Conservation (phyloP, 1,284 basidiomycete genomes). For the Mycosarcoma mackinlayi region DNA sequence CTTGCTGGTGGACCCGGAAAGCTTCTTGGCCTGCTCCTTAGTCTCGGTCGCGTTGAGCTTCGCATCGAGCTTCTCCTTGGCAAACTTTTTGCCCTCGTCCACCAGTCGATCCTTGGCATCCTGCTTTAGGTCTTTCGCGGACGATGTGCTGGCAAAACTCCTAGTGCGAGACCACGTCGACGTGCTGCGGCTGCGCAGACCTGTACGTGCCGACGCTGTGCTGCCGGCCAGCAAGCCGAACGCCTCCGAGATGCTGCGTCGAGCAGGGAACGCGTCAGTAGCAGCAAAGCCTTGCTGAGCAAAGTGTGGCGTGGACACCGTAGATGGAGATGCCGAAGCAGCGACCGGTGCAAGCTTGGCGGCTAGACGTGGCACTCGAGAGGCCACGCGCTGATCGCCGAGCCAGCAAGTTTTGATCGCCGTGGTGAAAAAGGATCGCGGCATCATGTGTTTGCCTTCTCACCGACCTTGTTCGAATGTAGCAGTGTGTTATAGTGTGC, state of each 20-base stretch:
- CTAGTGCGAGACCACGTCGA: constrained; percentile 23
- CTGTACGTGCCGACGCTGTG: constrained; percentile 25
- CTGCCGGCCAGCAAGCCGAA: constrained; percentile 38
- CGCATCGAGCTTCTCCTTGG: constrained; percentile 19
- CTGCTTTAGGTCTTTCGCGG: constrained; percentile 21
- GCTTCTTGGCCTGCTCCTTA: constrained; percentile 29
- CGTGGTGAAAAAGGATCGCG: constrained; percentile 30
- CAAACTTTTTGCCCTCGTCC: constrained; percentile 39
- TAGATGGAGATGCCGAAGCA: background rate
- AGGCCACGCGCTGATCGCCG: constrained; percentile 41
- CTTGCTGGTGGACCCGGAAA: constrained; percentile 21
- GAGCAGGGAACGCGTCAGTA: constrained; percentile 8
- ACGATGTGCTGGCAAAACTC: constrained; percentile 11
- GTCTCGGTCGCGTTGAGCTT: constrained; percentile 9
- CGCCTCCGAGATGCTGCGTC: constrained; percentile 28
- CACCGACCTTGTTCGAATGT: too few relatives aligned
- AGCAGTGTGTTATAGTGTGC: too few relatives aligned
- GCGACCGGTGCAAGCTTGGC: constrained; percentile 11
- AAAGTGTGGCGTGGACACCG: background rate
- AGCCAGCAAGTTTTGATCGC: constrained; percentile 14
- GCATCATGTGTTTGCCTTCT: constrained; percentile 20
- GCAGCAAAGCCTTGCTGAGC: background rate
- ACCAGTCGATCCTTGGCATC: constrained; percentile 23
- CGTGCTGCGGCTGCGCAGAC: constrained; percentile 19
- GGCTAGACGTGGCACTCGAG: constrained; percentile 31